These are phyloP conservation scores for Leptographium procerum DNA, from an alignment of 2,329 filamentous ascomycete genomes.

Conservation along the genomic window DNA sequence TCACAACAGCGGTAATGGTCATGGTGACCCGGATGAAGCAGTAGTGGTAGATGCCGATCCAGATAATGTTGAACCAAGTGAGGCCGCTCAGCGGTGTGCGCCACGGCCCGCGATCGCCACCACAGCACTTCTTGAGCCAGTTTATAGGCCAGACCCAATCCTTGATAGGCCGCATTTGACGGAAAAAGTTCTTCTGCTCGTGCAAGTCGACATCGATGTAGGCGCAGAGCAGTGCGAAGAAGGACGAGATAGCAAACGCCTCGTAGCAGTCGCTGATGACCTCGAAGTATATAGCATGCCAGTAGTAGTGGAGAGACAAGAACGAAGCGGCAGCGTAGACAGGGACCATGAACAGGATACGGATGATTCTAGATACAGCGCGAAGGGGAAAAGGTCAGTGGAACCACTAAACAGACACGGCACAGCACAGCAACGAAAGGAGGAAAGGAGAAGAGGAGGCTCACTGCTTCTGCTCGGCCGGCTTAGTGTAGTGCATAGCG, in stretches of 20 bases:
- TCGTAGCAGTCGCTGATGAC: slow-evolving; percentile 79
- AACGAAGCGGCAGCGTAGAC: slow-evolving; percentile 67
- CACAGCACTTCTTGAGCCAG: slow-evolving; percentile 60
- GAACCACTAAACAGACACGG: background rate
- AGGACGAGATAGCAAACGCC: slow-evolving; percentile 77
- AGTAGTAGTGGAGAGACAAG: slow-evolving; percentile 63
- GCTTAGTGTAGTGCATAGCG: slow-evolving; percentile 49
- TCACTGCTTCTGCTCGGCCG: slow-evolving; percentile 47
- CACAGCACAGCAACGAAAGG: background rate
- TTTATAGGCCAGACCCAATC: slow-evolving; percentile 66
- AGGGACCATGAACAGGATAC: slow-evolving; percentile 80
- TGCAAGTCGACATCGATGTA: slow-evolving; percentile 70
- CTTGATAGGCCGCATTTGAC: slow-evolving; percentile 50
- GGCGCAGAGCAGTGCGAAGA: slow-evolving; percentile 73
- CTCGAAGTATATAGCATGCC: slow-evolving; percentile 68
- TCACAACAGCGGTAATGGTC: slow-evolving; percentile 65
- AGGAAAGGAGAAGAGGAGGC: slow-evolving; percentile 13
- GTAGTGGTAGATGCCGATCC: slow-evolving; percentile 76
- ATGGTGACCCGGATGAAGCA: slow-evolving; percentile 70
- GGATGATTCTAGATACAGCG: slow-evolving; percentile 54
- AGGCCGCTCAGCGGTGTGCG: slow-evolving; percentile 68
- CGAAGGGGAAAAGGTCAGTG: background rate
- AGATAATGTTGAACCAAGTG: slow-evolving; percentile 85
- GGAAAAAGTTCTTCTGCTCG: slow-evolving; percentile 72
- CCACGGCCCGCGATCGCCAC: slow-evolving; percentile 57